Evolutionary conservation across 1,139 yeast species (phyloP), one percentile per base, ranked within the genome.

Genomic region (Kodamaea derodonti): DNA sequence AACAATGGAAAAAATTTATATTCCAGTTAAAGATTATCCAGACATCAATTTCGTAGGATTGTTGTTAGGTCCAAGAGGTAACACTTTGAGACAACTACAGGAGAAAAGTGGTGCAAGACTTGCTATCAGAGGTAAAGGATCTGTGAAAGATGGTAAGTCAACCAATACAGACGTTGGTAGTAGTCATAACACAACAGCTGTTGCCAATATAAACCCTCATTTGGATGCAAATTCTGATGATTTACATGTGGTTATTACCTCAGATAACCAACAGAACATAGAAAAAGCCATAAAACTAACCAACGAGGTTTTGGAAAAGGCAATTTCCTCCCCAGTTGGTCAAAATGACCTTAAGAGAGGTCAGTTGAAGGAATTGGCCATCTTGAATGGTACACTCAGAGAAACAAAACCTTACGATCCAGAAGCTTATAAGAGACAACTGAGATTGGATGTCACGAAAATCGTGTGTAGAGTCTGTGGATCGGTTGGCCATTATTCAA

Each of bases 31-130:
- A 34, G 95, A 88, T 41, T 84, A 87, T 58, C 97, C 97, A 0
- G 94, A 84, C 34, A 82, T 92, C 47, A 94, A 94, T 61, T 90
- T 90, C 52, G 86, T 92, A 36, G 99, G 99, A 0, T 70, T 85
- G 35, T 65, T 94, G 25, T 62, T 94, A 37, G 99, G 99, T 0
- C 98, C 99, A 22, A 80, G 99, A 67, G 99, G 97, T 14, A 83
- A 84, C 48, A 92, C 97, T 0, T 62, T 90, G 48, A 76, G 86
- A 42, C 78, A 79, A 48, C 64, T 94, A 60, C 95, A 90, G 54
- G 81, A 78, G 32, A 79, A 82, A 34, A 80, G 94, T 32, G 95
- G 95, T 1, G 95, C 97, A 15, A 75, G 74, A 42, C 80, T 90
- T 41, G 94, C 90, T 2, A 84, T 90, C 27, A 69, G 97, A 49